Conservation (phyloP, 805 yeast species). For the Candida caryicola region DNA sequence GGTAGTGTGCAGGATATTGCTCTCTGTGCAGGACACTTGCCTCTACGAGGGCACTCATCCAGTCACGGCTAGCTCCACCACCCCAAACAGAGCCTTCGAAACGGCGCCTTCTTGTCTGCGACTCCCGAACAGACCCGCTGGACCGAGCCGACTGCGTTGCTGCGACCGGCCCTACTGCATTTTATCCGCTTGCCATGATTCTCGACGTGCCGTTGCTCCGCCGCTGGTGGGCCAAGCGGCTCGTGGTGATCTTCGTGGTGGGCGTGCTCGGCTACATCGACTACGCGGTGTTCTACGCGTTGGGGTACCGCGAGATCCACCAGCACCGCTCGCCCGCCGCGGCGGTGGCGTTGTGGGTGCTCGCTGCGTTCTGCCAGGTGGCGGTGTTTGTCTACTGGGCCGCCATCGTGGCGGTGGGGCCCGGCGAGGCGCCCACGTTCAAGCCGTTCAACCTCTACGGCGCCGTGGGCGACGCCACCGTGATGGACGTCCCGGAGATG, state of each 20-base stretch:
- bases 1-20: no score
- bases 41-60: no score
- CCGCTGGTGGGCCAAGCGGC: slow-evolving; percentile 13
- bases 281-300: slow-evolving; percentile 43
- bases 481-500: slow-evolving; percentile 42
- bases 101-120: no score
- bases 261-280: slow-evolving; percentile 37
- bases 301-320: slow-evolving; percentile 42
- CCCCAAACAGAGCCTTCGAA: no score
- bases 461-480: slow-evolving; percentile 6
- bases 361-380: slow-evolving; percentile 24
- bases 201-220: slow-evolving; percentile 9
- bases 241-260: slow-evolving; percentile 28
- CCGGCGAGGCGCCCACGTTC: slow-evolving; percentile 47
- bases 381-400: slow-evolving; percentile 43
- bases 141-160: no score
- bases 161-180: no score
- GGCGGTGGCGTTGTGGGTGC: slow-evolving; percentile 38
- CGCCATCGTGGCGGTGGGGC: slow-evolving; percentile 48
- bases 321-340: slow-evolving; percentile 23
- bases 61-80: no score
- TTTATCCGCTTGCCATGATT: slow-evolving; percentile 9
- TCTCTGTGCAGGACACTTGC: no score
- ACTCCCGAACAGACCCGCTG: no score
- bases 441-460: slow-evolving; percentile 34